Evolutionary conservation across 345 rosid genomes (phyloP), one percentile per base, ranked within the genome.

Genomic region (Aquilaria malaccensis): DNA sequence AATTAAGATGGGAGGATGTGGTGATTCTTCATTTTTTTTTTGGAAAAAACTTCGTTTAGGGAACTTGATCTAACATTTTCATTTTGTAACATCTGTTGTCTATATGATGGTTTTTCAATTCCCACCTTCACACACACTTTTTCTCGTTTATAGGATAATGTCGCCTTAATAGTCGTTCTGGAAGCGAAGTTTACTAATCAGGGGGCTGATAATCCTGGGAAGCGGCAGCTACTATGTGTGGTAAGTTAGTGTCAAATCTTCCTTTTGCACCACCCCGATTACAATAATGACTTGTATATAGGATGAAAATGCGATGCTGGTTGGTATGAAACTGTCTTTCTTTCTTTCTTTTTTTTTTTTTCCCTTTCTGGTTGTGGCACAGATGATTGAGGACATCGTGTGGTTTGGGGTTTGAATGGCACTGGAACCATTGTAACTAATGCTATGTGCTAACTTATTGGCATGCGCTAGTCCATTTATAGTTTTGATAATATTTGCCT

Each of bases 181-280:
- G 97, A 94, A 76, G 96, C 96, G 54, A 90, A 90, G 74, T 94
- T 94, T 50, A 80, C 77, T 68, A 88, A 91, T 69, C 99, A 86
- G 67, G 90, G 90, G 72, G 84, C 75, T 70, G 97, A 95, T 55
- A 80, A 64, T 79, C 90, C 83, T 60, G 97, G 94, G 68, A 87
- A 88, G 65, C 82, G 96, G 22, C 97, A 90, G 69, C 92, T 94
- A 68, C 92, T 90, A 66, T 94, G 95, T 73, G 97, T 94, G 79
- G 99, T 90, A 70, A 84, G 89, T 53, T 61, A 30, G 10, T 53
- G 32, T 53, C 7, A 37, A 37, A 37, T 37, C 43, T 37, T 37
- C 43, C 51, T 50, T 50, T 50, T 50, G 29, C 9, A 50, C 29
- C 1, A 30, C 57, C 30, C 33, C 1, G 32, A 54, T 22, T 37